Percentiles rank a stretch among this genome's conserved stretches.
phyloP scores from a whole-genome alignment of 148 eudicot genomes.

The Cornus controversa region DNA sequence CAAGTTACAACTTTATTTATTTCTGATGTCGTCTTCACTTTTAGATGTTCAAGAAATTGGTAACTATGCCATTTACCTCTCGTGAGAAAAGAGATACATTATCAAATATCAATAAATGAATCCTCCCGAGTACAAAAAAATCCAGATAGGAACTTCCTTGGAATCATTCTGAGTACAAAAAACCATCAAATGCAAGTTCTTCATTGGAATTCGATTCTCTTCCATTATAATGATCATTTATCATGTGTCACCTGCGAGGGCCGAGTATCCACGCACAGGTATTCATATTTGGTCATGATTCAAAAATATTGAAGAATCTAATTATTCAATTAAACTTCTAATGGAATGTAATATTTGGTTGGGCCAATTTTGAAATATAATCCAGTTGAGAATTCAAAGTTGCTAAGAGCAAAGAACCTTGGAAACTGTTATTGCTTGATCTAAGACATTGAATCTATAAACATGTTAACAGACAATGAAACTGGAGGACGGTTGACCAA shows the following conservation, averaged over 20 bases:
- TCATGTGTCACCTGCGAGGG: no score
- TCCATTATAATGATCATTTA: no score
- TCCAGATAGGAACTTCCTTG: background rate
- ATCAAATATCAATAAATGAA: background rate
- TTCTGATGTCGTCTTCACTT: background rate
- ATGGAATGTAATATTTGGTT: no score
- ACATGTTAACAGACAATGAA: background rate
- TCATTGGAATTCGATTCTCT: background rate
- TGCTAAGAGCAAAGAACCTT: background rate
- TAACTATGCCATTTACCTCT: background rate
- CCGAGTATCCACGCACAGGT: no score
- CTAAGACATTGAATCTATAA: background rate
- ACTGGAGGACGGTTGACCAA: background rate
- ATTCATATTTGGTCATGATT: no score
- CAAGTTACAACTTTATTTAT: slow-evolving; percentile 8
- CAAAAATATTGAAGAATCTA: no score
- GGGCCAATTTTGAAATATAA: background rate
- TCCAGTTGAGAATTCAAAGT: background rate
- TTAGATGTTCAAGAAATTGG: slow-evolving; percentile 1
- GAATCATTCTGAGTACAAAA: background rate
- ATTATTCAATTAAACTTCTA: no score
- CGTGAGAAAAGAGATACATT: background rate
- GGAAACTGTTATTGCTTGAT: background rate
- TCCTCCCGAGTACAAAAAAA: background rate
- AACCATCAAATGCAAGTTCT: background rate